A percentile compares a stretch with the other conserved stretches of the same genome.
Evolutionary conservation across 192 early-diverging fungal genomes (phyloP).

Genomic region (Dissophora ornata): DNA sequence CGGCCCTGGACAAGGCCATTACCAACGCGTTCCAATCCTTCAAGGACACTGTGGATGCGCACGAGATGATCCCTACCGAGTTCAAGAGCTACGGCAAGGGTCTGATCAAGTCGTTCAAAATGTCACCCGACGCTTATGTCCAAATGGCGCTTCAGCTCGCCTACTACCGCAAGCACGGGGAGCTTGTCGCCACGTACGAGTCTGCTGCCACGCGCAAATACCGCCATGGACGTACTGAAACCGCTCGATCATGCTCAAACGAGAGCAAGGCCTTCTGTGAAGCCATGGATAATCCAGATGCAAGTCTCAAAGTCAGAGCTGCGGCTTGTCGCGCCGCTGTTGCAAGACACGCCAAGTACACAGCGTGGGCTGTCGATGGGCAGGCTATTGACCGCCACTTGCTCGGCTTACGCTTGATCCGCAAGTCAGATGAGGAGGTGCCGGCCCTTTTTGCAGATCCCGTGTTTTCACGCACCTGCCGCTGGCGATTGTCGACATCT

Average conservation of each 20-base stretch:
- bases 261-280: slow-evolving; percentile 79
- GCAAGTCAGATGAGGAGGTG: slow-evolving; percentile 53
- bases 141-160: slow-evolving; percentile 92
- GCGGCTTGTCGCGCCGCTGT: slow-evolving; percentile 70
- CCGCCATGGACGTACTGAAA: slow-evolving; percentile 89
- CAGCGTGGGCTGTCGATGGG: slow-evolving; percentile 74
- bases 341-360: slow-evolving; percentile 75
- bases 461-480: slow-evolving; percentile 69
- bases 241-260: slow-evolving; percentile 78
- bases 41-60: slow-evolving; percentile 69
- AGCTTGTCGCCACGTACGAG: slow-evolving; percentile 82
- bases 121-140: slow-evolving; percentile 83
- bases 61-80: slow-evolving; percentile 69
- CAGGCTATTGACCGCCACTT: slow-evolving; percentile 88
- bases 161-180: slow-evolving; percentile 79
- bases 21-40: slow-evolving; percentile 71
- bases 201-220: slow-evolving; percentile 86
- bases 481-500: slow-evolving; percentile 82
- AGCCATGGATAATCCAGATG: slow-evolving; percentile 68
- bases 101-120: slow-evolving; percentile 55
- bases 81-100: slow-evolving; percentile 80
- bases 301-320: slow-evolving; percentile 56
- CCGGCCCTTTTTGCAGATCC: slow-evolving; percentile 71
- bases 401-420: slow-evolving; percentile 74
- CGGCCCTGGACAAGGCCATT: slow-evolving; percentile 63